Evolutionary conservation across 148 eudicot genomes (phyloP), one percentile per base, ranked within the genome.

Genomic region (Rhododendron kiyosumense): DNA sequence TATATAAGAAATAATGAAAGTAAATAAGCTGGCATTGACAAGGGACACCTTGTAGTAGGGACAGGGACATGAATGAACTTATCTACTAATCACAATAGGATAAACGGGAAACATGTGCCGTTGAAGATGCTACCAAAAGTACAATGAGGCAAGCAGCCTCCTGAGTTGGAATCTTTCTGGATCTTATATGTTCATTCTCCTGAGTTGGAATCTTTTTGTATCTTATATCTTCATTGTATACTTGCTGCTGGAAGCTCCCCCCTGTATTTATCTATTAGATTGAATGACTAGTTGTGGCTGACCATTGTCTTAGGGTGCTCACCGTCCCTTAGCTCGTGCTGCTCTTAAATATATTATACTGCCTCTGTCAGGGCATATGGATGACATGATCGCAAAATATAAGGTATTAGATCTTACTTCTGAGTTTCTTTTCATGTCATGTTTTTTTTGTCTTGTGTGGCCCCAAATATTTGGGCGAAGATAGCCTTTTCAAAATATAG

Each of bases 301-400:
- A 38, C 17, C 30, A 79, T 24, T 89, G 13, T 46, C 54, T 81
- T 89, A 95, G 98, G 93, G 90, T 87, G 93, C 91, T 74, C 91
- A 85, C 46, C 81, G 77, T 82, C 85, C 94, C 82, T 54, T 89
- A 28, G 48, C 89, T 52, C 92, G 91, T 88, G 95, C 95, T 86
- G 95, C 96, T 52, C 91, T 95, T n/a, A 93, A 91, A 86, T 95
- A 92, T 46, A 86, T 95, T 69, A 84, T 94, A 65, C 87, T 95
- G 89, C 94, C 95, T 73, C 84, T 95, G 79, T 93, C 98, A 85
- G 98, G 98, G 65, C 87, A 88, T 88, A 89, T 95, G 94, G 98
- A 95, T 89, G 94, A 93, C 83, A 85, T 92, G 77, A 89, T 95
- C 87, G 90, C 91, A 52, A 92, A 93, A 85, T 95, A 86, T 87